Evolutionary conservation across 1,139 yeast genomes (phyloP), one percentile per base, ranked within the genome.

Genomic region (Hyphopichia khmerensis): DNA sequence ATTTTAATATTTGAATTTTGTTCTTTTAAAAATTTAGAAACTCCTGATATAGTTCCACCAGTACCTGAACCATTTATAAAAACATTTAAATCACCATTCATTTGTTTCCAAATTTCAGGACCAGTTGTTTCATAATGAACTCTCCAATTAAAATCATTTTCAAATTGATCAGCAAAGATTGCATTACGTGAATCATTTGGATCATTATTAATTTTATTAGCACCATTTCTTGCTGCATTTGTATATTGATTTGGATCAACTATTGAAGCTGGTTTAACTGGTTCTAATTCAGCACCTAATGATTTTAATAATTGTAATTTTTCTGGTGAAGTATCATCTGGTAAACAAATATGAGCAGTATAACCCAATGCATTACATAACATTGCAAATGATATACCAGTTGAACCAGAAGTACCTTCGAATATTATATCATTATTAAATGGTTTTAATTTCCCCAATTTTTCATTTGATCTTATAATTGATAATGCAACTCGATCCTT

Each of bases 371-470:
- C 87, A 52, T 90, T 81, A 48, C 96, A 87, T 19, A 93, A 75
- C 65, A 89, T 79, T 1, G 98, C 96, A 51, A 93, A 78, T 2
- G 96, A 87, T 23, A 93, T 93, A 8, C 99, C 99, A 0, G 99
- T 93, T 0, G 96, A 88, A 0, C 98, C 98, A 10, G 95, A 84
- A 0, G 98, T 93, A 3, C 99, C 99, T 67, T 93, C 99, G 59
- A 84, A 90, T 4, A 88, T 80, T 16, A 83, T 75, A 57, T 87
- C 90, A 5, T 70, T 70, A 34, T 64, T 52, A 43, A 80, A 60
- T 0, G 90, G 91, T 8, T 67, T 60, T 35, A 91, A 60, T 13
- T 69, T 60, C 0, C 93, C 95, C 35, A 56, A 49, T 11, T 51
- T 43, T 60, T 88, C 96, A 43, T 87, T 87, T 16, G 78, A 79